A percentile compares a stretch with the other conserved stretches of the same genome.
phyloP scores from a whole-genome alignment of 1,139 yeast genomes.

The Debaryomyces udenii region DNA sequence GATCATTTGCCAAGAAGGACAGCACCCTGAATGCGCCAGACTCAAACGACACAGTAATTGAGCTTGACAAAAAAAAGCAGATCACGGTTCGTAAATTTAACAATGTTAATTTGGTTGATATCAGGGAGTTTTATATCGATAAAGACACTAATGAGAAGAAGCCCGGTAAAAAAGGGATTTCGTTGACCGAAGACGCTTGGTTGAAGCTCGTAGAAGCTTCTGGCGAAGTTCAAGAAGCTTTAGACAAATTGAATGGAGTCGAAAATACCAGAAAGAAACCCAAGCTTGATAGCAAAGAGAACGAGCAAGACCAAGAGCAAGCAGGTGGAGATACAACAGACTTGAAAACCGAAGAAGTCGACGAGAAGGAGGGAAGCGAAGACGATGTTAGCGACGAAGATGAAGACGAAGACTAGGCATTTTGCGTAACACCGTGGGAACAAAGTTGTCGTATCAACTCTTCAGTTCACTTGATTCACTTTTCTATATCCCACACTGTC shows the following conservation, averaged over 20 bases:
- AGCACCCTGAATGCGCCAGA: slow-evolving; percentile 10
- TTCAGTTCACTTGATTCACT: no score
- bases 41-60: slow-evolving; percentile 24
- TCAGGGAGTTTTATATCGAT: slow-evolving; percentile 77
- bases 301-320: slow-evolving; percentile 7
- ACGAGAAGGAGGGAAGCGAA: slow-evolving; percentile 8
- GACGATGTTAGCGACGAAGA: slow-evolving; percentile 9
- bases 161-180: slow-evolving; percentile 87
- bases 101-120: slow-evolving; percentile 67
- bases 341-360: slow-evolving; percentile 13
- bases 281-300: slow-evolving; percentile 14
- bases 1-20: slow-evolving; percentile 12
- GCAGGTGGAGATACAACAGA: slow-evolving; percentile 10
- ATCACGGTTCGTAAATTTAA: slow-evolving; percentile 74
- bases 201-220: slow-evolving; percentile 51
- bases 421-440: no score
- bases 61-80: slow-evolving; percentile 64
- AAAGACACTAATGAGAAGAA: slow-evolving; percentile 57
- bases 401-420: not conserved
- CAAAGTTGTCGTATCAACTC: no score
- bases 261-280: slow-evolving; percentile 10
- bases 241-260: slow-evolving; percentile 48
- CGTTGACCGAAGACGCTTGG: slow-evolving; percentile 76
- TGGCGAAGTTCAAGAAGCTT: slow-evolving; percentile 63
- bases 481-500: no score